Conservation (phyloP, 129 eudicot genomes). For the Centaurea solstitialis region DNA sequence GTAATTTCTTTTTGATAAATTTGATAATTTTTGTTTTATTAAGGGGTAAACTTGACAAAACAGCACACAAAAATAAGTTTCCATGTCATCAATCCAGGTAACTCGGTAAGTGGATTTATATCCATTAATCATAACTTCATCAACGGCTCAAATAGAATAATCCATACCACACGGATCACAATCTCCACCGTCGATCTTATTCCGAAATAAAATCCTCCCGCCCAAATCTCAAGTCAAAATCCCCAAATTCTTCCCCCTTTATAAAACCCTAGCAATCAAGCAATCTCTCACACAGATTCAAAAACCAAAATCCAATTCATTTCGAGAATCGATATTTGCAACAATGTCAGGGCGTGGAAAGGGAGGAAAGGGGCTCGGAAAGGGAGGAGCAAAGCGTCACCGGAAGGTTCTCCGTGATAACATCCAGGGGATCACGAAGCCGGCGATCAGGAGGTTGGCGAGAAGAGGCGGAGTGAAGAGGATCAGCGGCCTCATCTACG, state of each 20-base stretch:
- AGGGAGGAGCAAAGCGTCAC: conserved; percentile 15
- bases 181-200: conserved; percentile 15
- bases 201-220: not conserved
- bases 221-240: not conserved
- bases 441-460: conserved; percentile 5
- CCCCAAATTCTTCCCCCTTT: conserved; percentile 8
- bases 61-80: no score
- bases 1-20: no score
- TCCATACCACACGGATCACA: conserved; percentile 17
- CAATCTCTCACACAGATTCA: not conserved
- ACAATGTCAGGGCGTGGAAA: conserved; percentile 8
- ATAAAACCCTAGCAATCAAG: not conserved
- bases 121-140: not conserved
- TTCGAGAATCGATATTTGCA: not conserved
- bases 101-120: not conserved
- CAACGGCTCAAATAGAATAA: not conserved
- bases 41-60: no score
- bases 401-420: conserved; percentile 7
- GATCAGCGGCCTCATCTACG: conserved; percentile 5
- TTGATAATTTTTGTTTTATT: no score
- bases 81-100: not conserved
- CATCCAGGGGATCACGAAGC: not conserved
- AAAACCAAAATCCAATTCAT: not conserved
- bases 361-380: not conserved
- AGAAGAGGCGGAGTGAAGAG: conserved; percentile 1